Percentiles rank a stretch among this genome's conserved stretches.
phyloP scores from a whole-genome alignment of 768 basidiomycete genomes.

The Psilocybe cubensis region DNA sequence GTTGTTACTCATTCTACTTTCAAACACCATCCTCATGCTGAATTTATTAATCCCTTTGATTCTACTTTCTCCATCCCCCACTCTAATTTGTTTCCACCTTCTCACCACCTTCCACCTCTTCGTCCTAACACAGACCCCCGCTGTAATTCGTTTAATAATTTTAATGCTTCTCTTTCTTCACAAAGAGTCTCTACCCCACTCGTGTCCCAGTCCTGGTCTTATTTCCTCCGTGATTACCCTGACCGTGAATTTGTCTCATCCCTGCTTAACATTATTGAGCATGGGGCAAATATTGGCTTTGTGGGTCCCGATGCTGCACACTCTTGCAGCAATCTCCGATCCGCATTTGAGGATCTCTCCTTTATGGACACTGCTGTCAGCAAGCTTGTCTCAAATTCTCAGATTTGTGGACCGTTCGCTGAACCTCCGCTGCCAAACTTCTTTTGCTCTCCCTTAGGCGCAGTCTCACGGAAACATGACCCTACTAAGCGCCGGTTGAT shows the following conservation, averaged over 20 bases:
- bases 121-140: slow-evolving; percentile 29
- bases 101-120: background rate
- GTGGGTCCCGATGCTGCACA: slow-evolving; percentile 10
- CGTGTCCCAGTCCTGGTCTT: slow-evolving; percentile 19
- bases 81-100: slow-evolving; percentile 7
- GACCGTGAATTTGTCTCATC: slow-evolving; percentile 27
- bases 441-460: slow-evolving; percentile 27
- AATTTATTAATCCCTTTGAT: background rate
- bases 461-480: slow-evolving; percentile 21
- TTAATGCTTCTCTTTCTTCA: background rate
- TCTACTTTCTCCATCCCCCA: background rate
- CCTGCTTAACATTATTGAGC: slow-evolving; percentile 27
- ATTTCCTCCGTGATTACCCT: slow-evolving; percentile 29
- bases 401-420: slow-evolving; percentile 24
- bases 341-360: slow-evolving; percentile 18
- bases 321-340: slow-evolving; percentile 27
- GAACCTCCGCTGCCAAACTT: slow-evolving; percentile 21
- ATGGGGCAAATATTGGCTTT: slow-evolving; percentile 31
- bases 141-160: slow-evolving; percentile 15
- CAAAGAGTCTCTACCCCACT: slow-evolving; percentile 18
- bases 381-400: background rate
- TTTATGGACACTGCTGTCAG: slow-evolving; percentile 9
- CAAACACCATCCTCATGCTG: too few species aligned
- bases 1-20: background rate
- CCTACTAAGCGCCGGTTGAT: slow-evolving; percentile 27